Evolutionary conservation across 768 basidiomycete genomes (phyloP).

Genomic region (Suillus ampliporus): DNA sequence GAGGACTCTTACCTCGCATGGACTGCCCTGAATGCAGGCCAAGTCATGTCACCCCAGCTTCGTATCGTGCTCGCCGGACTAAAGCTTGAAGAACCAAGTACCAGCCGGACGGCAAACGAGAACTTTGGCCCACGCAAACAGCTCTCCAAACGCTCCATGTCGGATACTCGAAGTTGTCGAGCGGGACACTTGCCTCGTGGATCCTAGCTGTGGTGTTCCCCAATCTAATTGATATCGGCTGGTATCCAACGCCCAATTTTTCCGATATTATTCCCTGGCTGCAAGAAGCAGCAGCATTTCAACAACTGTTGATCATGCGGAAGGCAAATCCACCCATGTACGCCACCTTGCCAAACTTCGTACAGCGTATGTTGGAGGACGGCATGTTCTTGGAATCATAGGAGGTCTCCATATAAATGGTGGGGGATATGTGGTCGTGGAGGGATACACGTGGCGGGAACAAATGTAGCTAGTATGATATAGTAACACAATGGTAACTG

Average conservation of each 20-base stretch:
- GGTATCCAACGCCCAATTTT: neutral
- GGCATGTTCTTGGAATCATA: no score
- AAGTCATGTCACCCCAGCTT: no score
- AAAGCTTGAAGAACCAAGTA: no score
- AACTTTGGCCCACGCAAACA: neutral
- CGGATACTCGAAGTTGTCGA: neutral
- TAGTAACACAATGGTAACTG: no score
- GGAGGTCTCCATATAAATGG: no score
- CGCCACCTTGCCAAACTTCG: neutral
- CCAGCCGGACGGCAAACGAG: no score
- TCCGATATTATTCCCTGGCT: neutral
- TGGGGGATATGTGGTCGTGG: no score
- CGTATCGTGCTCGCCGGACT: no score
- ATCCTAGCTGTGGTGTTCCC: neutral
- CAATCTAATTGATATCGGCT: neutral
- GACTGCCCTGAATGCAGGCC: no score
- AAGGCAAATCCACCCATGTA: neutral
- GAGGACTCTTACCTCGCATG: no score
- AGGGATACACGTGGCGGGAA: no score
- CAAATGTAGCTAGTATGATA: no score
- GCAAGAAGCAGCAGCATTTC: neutral
- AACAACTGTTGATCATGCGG: neutral
- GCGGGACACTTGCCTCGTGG: neutral
- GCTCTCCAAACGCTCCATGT: neutral
- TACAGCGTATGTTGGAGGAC: neutral